Conservation (phyloP, 2,329 filamentous ascomycete genomes). For the Trichoderma atrobrunneum region DNA sequence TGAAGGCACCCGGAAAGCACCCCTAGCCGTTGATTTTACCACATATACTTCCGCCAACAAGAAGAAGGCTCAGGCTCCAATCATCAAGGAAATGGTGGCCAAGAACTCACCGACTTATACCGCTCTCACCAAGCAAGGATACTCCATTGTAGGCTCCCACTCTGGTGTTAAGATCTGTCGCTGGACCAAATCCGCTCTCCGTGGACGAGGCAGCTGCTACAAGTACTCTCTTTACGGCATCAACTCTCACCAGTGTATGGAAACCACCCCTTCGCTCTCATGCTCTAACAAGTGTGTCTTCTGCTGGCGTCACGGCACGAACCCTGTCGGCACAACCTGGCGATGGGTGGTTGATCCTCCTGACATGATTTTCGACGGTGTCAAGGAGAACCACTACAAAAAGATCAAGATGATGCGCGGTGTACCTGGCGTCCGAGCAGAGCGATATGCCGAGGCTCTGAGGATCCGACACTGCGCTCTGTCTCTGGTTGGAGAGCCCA, state of each 20-base stretch:
- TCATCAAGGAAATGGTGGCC: conserved; percentile 89
- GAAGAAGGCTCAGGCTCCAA: conserved; percentile 40
- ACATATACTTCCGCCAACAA: conserved; percentile 58
- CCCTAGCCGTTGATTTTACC: conserved; percentile 84
- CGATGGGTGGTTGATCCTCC: conserved; percentile 93
- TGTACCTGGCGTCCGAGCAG: conserved; percentile 85
- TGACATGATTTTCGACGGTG: conserved; percentile 82
- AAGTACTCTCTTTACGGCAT: conserved; percentile 98
- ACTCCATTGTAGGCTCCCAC: conserved; percentile 91
- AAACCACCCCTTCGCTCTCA: conserved; percentile 90
- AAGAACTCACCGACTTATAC: conserved; percentile 83
- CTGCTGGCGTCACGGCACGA: conserved; percentile 97
- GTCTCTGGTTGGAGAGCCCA: conserved; percentile 92
- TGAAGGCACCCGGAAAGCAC: conserved; percentile 33
- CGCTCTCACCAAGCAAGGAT: conserved; percentile 92
- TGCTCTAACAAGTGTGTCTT: conserved; percentile 99
- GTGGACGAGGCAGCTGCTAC: conserved; percentile 92
- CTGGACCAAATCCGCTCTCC: conserved; percentile 95
- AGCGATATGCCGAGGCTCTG: conserved; percentile 91
- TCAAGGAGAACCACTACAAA: conserved; percentile 89
- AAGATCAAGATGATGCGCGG: conserved; percentile 98
- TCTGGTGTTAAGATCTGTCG: conserved; percentile 97
- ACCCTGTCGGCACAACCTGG: conserved; percentile 95
- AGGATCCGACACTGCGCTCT: conserved; percentile 90
- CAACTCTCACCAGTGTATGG: conserved; percentile 95